Percentiles rank a stretch among this genome's conserved stretches.
phyloP scores from a whole-genome alignment of 2,329 filamentous ascomycete species.

The Aspergillus flavus region DNA sequence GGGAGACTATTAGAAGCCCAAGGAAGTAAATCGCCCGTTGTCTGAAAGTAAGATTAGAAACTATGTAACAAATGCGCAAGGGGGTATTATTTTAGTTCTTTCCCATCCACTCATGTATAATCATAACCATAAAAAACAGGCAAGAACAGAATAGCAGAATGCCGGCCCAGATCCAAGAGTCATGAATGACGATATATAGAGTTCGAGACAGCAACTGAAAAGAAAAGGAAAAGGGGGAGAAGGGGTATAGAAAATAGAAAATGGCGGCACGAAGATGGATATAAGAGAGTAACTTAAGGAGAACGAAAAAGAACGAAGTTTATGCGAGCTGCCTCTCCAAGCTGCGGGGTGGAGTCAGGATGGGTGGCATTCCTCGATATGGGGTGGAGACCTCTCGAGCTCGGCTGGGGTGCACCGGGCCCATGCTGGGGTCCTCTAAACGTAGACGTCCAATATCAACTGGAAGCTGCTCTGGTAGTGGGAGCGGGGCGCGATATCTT shows the following conservation, averaged over 20 bases:
- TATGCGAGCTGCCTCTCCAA: constrained; percentile 43
- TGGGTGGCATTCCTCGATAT: constrained; percentile 28
- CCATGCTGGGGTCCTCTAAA: constrained; percentile 23
- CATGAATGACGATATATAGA: background rate
- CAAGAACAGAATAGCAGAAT: background rate
- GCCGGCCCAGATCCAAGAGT: background rate
- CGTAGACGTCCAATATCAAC: constrained; percentile 30
- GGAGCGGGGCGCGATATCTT: constrained; percentile 25
- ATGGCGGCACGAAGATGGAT: background rate
- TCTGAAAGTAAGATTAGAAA: background rate
- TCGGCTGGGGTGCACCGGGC: constrained; percentile 22
- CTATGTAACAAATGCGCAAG: constrained; percentile 6
- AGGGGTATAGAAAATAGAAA: background rate
- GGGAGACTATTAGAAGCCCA: background rate
- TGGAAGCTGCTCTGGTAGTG: constrained; percentile 30
- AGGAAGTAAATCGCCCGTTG: background rate
- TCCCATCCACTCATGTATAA: constrained; percentile 10
- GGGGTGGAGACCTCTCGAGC: constrained; percentile 27
- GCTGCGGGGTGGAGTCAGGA: constrained; percentile 37
- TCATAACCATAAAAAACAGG: background rate
- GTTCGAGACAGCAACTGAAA: background rate
- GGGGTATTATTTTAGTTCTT: constrained; percentile 12
- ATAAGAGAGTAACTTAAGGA: background rate
- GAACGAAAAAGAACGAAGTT: constrained; percentile 9
- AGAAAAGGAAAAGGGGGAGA: constrained; percentile 7